Conservation (phyloP, 2,329 filamentous ascomycete species). For the Hypomyces rosellus region DNA sequence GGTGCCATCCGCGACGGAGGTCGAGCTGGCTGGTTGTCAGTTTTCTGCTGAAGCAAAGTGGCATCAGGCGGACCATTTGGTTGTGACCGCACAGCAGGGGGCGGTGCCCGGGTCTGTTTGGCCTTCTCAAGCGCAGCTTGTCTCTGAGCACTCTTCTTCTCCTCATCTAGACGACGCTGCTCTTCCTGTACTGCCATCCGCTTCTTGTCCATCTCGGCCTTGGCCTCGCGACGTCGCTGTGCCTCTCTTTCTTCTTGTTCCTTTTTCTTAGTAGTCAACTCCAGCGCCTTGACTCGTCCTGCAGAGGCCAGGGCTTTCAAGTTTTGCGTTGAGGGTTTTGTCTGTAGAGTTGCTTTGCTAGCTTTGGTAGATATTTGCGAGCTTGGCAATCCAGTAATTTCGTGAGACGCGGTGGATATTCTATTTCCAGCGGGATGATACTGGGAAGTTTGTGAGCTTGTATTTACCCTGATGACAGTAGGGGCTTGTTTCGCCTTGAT, state of each 20-base stretch:
- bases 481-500: slow-evolving; percentile 58
- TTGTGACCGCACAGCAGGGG: slow-evolving; percentile 51
- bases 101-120: slow-evolving; percentile 57
- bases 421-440: slow-evolving; percentile 47
- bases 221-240: slow-evolving; percentile 73
- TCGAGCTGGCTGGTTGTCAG: slow-evolving; percentile 31
- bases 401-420: slow-evolving; percentile 53
- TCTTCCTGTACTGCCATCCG: slow-evolving; percentile 61
- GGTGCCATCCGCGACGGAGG: slow-evolving; percentile 55
- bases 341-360: slow-evolving; percentile 60
- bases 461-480: slow-evolving; percentile 66
- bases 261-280: slow-evolving; percentile 73
- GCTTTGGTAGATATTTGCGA: slow-evolving; percentile 49
- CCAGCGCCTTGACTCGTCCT: slow-evolving; percentile 63
- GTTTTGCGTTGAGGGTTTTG: slow-evolving; percentile 49
- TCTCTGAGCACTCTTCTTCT: slow-evolving; percentile 60
- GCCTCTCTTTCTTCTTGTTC: slow-evolving; percentile 78
- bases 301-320: slow-evolving; percentile 55
- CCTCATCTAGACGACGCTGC: slow-evolving; percentile 58
- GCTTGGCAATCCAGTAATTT: slow-evolving; percentile 24
- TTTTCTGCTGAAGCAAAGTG: slow-evolving; percentile 25
- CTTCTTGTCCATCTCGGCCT: slow-evolving; percentile 74
- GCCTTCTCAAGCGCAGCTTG: slow-evolving; percentile 59
- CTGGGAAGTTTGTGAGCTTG: slow-evolving; percentile 55
- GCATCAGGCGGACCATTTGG: slow-evolving; percentile 46